These are phyloP conservation scores for Talaromyces proteolyticus DNA, from an alignment of 495 filamentous ascomycete species.

Conservation along the genomic window DNA sequence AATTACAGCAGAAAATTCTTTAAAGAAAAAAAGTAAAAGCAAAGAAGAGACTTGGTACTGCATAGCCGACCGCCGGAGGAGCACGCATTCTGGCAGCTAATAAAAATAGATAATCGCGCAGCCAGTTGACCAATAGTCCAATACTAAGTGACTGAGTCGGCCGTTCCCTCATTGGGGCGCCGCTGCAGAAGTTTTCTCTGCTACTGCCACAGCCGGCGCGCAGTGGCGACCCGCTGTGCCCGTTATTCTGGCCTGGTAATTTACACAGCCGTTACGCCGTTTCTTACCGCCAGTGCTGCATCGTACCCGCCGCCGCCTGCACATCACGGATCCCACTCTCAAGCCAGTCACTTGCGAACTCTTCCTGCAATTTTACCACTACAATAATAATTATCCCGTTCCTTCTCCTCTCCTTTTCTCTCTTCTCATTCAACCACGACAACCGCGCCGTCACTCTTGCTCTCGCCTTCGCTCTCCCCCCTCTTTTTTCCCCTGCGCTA, in stretches of 20 bases:
- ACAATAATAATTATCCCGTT: neutral
- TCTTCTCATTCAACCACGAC: too few species aligned
- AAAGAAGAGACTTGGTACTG: too few species aligned
- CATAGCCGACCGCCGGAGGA: too few species aligned
- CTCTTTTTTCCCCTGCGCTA: neutral
- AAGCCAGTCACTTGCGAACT: neutral
- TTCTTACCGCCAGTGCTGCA: neutral
- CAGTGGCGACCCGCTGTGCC: conserved; percentile 4
- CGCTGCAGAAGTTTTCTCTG: neutral
- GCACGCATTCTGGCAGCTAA: too few species aligned
- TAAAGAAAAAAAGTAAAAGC: too few species aligned
- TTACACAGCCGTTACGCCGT: neutral
- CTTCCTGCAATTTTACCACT: neutral
- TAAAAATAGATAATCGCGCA: too few species aligned
- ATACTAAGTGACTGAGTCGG: too few species aligned
- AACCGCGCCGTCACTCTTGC: neutral
- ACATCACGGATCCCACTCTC: neutral
- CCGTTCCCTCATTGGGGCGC: neutral
- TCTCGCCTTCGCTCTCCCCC: neutral
- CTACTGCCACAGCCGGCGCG: neutral
- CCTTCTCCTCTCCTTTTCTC: neutral
- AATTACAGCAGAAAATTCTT: too few species aligned
- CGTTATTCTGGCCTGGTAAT: too few species aligned
- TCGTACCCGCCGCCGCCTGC: neutral
- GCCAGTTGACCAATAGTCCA: too few species aligned